phyloP scores from a whole-genome alignment of 495 filamentous ascomycete species.

The Pseudomonodictys pantanalensis region DNA sequence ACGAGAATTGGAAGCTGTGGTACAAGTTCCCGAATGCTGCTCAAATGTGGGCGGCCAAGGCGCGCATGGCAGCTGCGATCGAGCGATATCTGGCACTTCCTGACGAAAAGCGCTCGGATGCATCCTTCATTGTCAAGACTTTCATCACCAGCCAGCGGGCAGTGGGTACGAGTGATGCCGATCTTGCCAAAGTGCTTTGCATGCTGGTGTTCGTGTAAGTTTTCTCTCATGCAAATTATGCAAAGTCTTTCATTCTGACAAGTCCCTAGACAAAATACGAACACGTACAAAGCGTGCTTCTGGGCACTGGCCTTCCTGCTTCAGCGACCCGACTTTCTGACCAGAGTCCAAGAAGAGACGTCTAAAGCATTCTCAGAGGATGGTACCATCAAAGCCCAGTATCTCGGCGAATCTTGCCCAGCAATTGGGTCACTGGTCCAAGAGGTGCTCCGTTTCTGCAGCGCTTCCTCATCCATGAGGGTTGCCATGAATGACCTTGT shows the following conservation, averaged over 20 bases:
- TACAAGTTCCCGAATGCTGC: background rate
- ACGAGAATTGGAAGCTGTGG: background rate
- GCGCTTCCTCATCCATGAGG: background rate
- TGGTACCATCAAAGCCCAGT: no score
- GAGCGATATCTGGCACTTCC: no score
- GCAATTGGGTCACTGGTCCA: no score
- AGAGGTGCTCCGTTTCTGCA: background rate
- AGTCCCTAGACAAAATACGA: background rate
- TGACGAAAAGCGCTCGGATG: no score
- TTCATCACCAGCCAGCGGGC: no score
- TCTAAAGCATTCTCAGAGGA: background rate
- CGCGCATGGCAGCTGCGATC: no score
- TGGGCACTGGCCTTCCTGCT: background rate
- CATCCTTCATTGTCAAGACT: no score
- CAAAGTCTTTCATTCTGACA: background rate
- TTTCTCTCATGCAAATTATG: background rate
- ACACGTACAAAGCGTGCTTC: background rate
- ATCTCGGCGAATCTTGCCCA: no score
- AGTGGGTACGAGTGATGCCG: no score
- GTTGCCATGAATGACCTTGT: background rate
- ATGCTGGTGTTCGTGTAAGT: no score
- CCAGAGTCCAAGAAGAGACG: background rate
- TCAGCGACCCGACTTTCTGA: background rate
- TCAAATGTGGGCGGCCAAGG: no score
- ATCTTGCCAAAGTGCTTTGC: no score